Evolutionary conservation across 768 basidiomycete genomes (phyloP).

Genomic region (Hypholoma sublateritium): DNA sequence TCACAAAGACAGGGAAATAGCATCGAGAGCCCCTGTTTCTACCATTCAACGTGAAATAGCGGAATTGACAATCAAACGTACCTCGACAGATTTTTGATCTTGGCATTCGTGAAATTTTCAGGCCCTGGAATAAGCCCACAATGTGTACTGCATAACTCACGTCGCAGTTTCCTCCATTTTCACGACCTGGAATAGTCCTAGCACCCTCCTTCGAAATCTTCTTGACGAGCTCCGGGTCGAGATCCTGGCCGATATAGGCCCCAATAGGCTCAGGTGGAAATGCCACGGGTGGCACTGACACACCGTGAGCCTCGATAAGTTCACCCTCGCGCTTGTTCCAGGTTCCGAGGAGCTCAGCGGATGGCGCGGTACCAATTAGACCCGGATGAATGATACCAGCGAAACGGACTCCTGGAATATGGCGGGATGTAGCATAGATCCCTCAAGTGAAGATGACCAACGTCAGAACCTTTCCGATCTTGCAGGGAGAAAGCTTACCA

Average conservation of each 20-base stretch:
- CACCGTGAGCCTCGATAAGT: slow-evolving; percentile 53
- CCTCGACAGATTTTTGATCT: slow-evolving; percentile 77
- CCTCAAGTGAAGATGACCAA: slow-evolving; percentile 31
- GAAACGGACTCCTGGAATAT: slow-evolving; percentile 79
- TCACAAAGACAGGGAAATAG: slow-evolving; percentile 77
- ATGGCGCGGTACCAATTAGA: slow-evolving; percentile 76
- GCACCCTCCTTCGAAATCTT: slow-evolving; percentile 69
- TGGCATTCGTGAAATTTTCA: not conserved
- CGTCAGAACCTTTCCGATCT: too few species aligned
- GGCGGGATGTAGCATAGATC: slow-evolving; percentile 70
- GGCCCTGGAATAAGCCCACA: not conserved
- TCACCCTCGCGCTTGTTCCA: slow-evolving; percentile 76
- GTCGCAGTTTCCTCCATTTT: slow-evolving; percentile 80
- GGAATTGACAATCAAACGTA: slow-evolving; percentile 15
- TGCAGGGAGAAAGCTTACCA: slow-evolving; percentile 29
- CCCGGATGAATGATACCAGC: slow-evolving; percentile 78
- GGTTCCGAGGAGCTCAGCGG: slow-evolving; percentile 64
- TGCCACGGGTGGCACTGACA: slow-evolving; percentile 63
- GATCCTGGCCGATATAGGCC: slow-evolving; percentile 69
- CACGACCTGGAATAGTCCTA: slow-evolving; percentile 72
- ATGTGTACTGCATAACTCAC: slow-evolving; percentile 30
- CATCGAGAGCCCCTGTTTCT: slow-evolving; percentile 59
- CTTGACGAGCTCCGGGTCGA: slow-evolving; percentile 41
- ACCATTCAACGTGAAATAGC: not conserved
- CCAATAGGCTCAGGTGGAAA: slow-evolving; percentile 59